phyloP scores from a whole-genome alignment of 176 grass and related monocot species.

The Stipa capillata region DNA sequence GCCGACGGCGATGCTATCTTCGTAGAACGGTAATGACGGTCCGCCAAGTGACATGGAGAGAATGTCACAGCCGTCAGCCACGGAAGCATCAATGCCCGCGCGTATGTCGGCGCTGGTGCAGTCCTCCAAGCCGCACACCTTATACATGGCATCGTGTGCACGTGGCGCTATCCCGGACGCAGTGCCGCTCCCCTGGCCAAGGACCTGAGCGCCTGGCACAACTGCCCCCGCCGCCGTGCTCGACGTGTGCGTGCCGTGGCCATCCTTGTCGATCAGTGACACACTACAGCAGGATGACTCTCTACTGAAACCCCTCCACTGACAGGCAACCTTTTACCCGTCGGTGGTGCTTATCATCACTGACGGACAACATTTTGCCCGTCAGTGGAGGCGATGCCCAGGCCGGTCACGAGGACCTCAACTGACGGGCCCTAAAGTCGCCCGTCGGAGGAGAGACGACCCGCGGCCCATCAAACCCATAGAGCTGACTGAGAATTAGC shows the following conservation, averaged over 20 bases:
- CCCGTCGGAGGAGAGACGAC: too few relatives aligned
- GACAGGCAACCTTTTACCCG: too few relatives aligned
- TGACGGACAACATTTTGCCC: too few relatives aligned
- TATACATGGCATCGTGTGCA: background rate
- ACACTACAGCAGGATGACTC: too few relatives aligned
- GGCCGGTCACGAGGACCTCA: too few relatives aligned
- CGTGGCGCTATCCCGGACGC: slow-evolving; percentile 28
- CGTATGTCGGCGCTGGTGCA: slow-evolving; percentile 1
- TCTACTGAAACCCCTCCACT: too few relatives aligned
- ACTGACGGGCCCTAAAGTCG: too few relatives aligned
- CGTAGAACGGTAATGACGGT: background rate
- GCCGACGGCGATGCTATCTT: slow-evolving; percentile 38
- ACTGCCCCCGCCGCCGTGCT: background rate
- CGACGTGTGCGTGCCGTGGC: background rate
- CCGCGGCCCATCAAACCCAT: too few relatives aligned
- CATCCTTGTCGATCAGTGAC: background rate
- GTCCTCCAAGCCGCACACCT: background rate
- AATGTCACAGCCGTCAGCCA: slow-evolving; percentile 27
- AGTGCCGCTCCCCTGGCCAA: background rate
- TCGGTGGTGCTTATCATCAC: too few relatives aligned
- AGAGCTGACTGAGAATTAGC: too few relatives aligned
- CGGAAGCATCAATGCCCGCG: slow-evolving; percentile 25
- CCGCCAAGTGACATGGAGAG: slow-evolving; percentile 17
- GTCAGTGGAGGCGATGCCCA: too few relatives aligned
- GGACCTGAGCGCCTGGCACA: background rate